phyloP scores from a whole-genome alignment of 495 filamentous ascomycete genomes.

The Podospora bellae-mahoneyi region DNA sequence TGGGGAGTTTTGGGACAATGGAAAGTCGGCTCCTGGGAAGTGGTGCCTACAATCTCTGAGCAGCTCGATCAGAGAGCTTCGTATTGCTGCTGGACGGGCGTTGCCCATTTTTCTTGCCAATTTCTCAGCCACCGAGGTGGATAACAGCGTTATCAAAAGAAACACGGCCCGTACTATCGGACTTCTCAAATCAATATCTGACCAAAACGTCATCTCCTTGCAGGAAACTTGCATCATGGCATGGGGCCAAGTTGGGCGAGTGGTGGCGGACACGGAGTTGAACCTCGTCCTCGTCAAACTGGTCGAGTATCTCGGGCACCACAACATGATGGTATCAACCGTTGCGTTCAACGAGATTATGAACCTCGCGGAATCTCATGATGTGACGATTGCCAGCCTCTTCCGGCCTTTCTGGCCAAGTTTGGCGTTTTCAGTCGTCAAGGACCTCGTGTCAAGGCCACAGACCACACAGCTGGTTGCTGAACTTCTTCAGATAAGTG shows the following conservation, averaged over 20 bases:
- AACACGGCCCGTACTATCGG: constrained; percentile 68
- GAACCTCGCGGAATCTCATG: constrained; percentile 61
- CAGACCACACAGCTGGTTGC: constrained; percentile 78
- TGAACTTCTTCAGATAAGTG: constrained; percentile 68
- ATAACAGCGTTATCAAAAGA: constrained; percentile 39
- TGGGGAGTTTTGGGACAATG: constrained; percentile 59
- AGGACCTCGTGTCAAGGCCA: constrained; percentile 73
- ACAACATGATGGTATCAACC: constrained; percentile 72
- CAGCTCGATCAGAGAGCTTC: constrained; percentile 81
- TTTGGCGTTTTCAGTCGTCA: constrained; percentile 72
- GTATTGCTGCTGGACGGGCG: constrained; percentile 65
- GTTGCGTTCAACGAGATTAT: constrained; percentile 70
- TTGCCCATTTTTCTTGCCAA: constrained; percentile 59
- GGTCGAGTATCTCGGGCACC: constrained; percentile 80
- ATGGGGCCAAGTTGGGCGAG: constrained; percentile 73
- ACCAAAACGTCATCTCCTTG: constrained; percentile 57
- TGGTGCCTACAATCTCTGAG: constrained; percentile 76
- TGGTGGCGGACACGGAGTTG: constrained; percentile 64
- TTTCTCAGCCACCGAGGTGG: constrained; percentile 41
- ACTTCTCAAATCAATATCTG: constrained; percentile 65
- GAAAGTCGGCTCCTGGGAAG: constrained; percentile 62
- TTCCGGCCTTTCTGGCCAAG: constrained; percentile 85
- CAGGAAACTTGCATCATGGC: constrained; percentile 84
- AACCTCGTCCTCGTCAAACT: constrained; percentile 80
- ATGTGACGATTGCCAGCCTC: constrained; percentile 58